Conservation (phyloP, 306 rosid genomes). For the Acacia confusa region DNA sequence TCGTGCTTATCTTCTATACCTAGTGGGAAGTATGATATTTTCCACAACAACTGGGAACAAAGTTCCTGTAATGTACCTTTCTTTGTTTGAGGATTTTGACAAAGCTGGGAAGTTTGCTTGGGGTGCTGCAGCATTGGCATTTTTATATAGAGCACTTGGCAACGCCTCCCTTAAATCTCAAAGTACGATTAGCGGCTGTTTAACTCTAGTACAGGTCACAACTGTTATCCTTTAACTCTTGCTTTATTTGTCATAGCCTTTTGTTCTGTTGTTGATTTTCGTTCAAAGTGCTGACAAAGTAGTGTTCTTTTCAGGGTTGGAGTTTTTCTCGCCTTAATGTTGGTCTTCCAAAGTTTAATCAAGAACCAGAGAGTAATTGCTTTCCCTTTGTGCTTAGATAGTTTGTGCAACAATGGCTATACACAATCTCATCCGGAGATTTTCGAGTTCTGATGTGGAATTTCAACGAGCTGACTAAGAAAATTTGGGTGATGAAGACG, state of each 20-base stretch:
- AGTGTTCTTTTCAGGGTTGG: slow-evolving; percentile 49
- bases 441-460: too few relatives aligned
- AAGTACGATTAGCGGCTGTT: slow-evolving; percentile 40
- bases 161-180: slow-evolving; percentile 70
- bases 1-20: slow-evolving; percentile 66
- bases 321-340: slow-evolving; percentile 62
- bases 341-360: slow-evolving; percentile 58
- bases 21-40: slow-evolving; percentile 69
- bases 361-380: slow-evolving; percentile 44
- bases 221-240: neutral
- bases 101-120: slow-evolving; percentile 64
- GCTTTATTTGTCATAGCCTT: neutral
- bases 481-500: too few relatives aligned
- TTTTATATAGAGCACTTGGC: slow-evolving; percentile 83
- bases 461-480: too few relatives aligned
- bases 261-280: neutral
- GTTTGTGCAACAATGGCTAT: too few relatives aligned
- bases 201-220: slow-evolving; percentile 44
- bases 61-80: slow-evolving; percentile 64
- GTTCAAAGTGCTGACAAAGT: neutral
- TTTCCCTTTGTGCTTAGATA: slow-evolving; percentile 62
- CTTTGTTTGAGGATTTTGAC: slow-evolving; percentile 59
- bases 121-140: slow-evolving; percentile 83
- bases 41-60: slow-evolving; percentile 75
- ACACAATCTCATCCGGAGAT: too few relatives aligned